Evolutionary conservation across 2,329 filamentous ascomycete species (phyloP).

Genomic region (Hypocreales sp.): DNA sequence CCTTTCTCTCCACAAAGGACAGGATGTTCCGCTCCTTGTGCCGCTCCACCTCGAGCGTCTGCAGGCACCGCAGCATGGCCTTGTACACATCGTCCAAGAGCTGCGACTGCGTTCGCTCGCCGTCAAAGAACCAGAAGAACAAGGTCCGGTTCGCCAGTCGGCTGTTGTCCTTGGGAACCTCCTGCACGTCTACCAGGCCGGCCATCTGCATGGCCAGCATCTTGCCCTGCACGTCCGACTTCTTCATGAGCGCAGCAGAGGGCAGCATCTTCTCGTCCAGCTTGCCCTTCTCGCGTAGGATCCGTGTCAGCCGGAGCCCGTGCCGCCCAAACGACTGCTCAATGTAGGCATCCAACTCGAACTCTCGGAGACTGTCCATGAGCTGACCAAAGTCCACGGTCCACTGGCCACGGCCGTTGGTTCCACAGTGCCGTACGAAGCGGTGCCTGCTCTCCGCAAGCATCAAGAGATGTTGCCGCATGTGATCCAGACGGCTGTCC

Average conservation of each 20-base stretch:
- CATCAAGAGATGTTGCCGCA: constrained; percentile 59
- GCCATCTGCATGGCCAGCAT: constrained; percentile 75
- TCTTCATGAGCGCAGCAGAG: constrained; percentile 66
- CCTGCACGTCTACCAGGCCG: constrained; percentile 81
- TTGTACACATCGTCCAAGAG: constrained; percentile 78
- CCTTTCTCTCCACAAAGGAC: constrained; percentile 67
- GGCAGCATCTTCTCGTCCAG: constrained; percentile 87
- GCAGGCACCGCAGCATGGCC: constrained; percentile 70
- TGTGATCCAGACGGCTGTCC: constrained; percentile 35
- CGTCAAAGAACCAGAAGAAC: constrained; percentile 86
- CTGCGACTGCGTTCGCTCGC: constrained; percentile 51
- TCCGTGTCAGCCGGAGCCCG: constrained; percentile 69
- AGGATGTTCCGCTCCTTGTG: constrained; percentile 57
- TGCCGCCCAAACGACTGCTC: constrained; percentile 60
- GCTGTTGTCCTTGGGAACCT: constrained; percentile 78
- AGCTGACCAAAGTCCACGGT: constrained; percentile 68
- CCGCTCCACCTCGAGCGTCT: constrained; percentile 65
- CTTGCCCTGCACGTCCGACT: constrained; percentile 70
- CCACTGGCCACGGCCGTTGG: constrained; percentile 55
- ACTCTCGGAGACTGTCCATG: constrained; percentile 52
- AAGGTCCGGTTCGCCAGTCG: constrained; percentile 71
- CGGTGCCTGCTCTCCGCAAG: constrained; percentile 52
- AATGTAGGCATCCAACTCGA: constrained; percentile 71
- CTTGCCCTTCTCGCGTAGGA: constrained; percentile 75
- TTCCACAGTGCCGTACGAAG: constrained; percentile 54